phyloP scores from a whole-genome alignment of 192 early-diverging fungal species.

The Backusella mclennaniae region DNA sequence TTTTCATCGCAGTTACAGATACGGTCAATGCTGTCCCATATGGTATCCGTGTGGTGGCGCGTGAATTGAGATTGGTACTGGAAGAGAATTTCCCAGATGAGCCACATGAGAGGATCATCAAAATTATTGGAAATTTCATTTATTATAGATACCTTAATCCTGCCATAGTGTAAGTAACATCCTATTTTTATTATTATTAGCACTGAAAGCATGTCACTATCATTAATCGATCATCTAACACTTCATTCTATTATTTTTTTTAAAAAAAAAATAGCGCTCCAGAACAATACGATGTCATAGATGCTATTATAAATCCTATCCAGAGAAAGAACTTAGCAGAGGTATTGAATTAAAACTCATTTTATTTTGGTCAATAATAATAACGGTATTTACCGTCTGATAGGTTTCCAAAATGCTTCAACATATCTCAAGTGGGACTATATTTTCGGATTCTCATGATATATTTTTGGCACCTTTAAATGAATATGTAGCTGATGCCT shows the following conservation, averaged over 20 bases:
- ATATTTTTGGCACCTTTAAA: constrained; percentile 17
- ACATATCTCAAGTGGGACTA: constrained; percentile 66
- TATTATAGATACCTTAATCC: constrained; percentile 99
- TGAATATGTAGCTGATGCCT: constrained; percentile 46
- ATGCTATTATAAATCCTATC: constrained; percentile 74
- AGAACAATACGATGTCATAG: constrained; percentile 95
- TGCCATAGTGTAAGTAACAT: constrained; percentile 60
- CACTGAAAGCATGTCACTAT: too few species aligned
- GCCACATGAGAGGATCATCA: constrained; percentile 77
- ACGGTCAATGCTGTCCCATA: constrained; percentile 89
- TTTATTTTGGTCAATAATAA: too few species aligned
- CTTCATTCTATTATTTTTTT: background rate
- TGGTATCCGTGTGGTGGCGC: constrained; percentile 94
- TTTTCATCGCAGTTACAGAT: constrained; percentile 76
- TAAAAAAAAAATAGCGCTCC: constrained; percentile 68
- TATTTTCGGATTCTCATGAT: constrained; percentile 10
- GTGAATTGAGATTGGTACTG: constrained; percentile 78
- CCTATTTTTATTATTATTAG: background rate
- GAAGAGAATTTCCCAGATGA: constrained; percentile 81
- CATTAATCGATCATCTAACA: background rate
- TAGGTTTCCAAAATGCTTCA: constrained; percentile 86
- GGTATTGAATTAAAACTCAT: constrained; percentile 15
- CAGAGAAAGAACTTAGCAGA: constrained; percentile 98
- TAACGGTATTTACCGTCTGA: background rate
- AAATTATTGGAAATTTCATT: constrained; percentile 90